Percentiles rank a stretch among this genome's conserved stretches.
Evolutionary conservation across 2,329 filamentous ascomycete species (phyloP).

Genomic region (Penicillium sp.): DNA sequence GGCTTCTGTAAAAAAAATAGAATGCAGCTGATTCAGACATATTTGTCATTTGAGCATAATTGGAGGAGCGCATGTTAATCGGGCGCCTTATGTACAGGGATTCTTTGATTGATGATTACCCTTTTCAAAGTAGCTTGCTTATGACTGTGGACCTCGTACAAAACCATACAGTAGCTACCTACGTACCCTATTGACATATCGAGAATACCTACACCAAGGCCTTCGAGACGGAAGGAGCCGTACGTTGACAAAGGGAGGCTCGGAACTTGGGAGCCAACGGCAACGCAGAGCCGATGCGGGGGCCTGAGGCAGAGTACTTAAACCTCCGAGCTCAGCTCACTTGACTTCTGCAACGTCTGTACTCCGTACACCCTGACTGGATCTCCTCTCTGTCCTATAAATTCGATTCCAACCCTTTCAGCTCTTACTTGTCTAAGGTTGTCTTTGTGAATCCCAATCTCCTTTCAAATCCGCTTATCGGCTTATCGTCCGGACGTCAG

Average conservation of each 20-base stretch:
- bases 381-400: not conserved
- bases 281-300: conserved; percentile 3
- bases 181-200: not conserved
- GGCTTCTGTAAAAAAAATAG: conserved; percentile 6
- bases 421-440: not conserved
- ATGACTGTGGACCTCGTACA: not conserved
- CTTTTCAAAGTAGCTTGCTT: not conserved
- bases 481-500: conserved; percentile 13
- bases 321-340: not conserved
- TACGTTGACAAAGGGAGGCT: not conserved
- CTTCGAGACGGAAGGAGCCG: no score
- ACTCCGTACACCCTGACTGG: not conserved
- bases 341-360: not conserved
- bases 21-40: conserved; percentile 9
- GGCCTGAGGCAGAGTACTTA: not conserved
- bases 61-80: conserved; percentile 20
- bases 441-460: conserved; percentile 4
- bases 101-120: conserved; percentile 8
- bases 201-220: not conserved
- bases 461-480: conserved; percentile 8
- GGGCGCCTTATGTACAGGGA: conserved; percentile 24
- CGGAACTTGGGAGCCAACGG: not conserved
- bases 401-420: not conserved
- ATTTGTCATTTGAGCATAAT: conserved; percentile 18
- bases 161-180: no score